phyloP scores from a whole-genome alignment of 2,329 filamentous ascomycete species.

The Fusarium gaditjirri region DNA sequence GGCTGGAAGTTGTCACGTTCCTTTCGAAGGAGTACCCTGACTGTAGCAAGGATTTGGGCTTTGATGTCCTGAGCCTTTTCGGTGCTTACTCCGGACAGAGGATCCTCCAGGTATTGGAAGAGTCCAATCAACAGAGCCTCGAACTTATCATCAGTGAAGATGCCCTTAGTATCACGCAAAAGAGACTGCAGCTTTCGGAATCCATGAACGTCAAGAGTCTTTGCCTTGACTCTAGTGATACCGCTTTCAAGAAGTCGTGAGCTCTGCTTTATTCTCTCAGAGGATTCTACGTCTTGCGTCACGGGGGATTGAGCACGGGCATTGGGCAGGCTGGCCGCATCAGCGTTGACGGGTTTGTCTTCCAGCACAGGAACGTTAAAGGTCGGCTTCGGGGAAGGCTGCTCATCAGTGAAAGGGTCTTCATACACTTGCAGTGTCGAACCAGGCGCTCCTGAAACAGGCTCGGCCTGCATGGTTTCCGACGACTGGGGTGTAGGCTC shows the following conservation, averaged over 20 bases:
- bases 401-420: constrained; percentile 66
- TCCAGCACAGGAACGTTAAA: constrained; percentile 65
- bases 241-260: constrained; percentile 76
- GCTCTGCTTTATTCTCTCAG: constrained; percentile 67
- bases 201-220: constrained; percentile 81
- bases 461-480: constrained; percentile 12
- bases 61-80: constrained; percentile 79
- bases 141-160: constrained; percentile 75
- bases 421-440: constrained; percentile 66
- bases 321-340: constrained; percentile 50
- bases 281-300: constrained; percentile 41
- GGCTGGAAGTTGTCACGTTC: constrained; percentile 73
- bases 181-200: constrained; percentile 82
- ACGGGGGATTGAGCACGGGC: constrained; percentile 37
- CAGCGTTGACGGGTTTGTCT: constrained; percentile 70
- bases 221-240: constrained; percentile 76
- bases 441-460: constrained; percentile 19
- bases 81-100: constrained; percentile 62
- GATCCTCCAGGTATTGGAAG: constrained; percentile 77
- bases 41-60: constrained; percentile 77
- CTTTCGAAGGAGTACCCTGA: constrained; percentile 77
- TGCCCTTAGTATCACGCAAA: constrained; percentile 72
- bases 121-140: constrained; percentile 73
- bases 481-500: constrained; percentile 17
- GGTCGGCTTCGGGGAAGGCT: constrained; percentile 58